Evolutionary conservation across 2,329 filamentous ascomycete genomes (phyloP).

Genomic region (Aspergillus aculeatinus): DNA sequence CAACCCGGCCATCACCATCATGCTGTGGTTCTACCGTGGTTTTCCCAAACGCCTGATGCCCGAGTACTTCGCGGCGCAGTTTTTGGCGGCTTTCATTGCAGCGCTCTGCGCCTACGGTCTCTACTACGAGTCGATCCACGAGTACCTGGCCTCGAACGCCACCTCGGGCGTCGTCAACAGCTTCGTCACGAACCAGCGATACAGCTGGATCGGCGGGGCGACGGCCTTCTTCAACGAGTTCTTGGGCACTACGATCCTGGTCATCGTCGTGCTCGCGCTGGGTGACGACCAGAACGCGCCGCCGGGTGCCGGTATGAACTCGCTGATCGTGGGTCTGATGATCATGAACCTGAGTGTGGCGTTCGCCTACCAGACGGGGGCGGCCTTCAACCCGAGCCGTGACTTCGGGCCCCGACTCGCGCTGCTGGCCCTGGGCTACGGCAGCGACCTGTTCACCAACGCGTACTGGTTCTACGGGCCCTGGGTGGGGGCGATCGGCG

Average conservation of each 20-base stretch:
- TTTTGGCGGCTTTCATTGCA: slow-evolving; percentile 54
- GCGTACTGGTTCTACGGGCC: slow-evolving; percentile 50
- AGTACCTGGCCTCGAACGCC: slow-evolving; percentile 33
- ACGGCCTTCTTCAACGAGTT: slow-evolving; percentile 53
- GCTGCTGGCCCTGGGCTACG: slow-evolving; percentile 47
- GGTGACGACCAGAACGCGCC: slow-evolving; percentile 50
- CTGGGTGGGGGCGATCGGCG: slow-evolving; percentile 41
- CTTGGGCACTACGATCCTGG: slow-evolving; percentile 43
- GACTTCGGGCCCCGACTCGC: slow-evolving; percentile 53
- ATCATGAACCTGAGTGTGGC: slow-evolving; percentile 33
- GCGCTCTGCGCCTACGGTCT: slow-evolving; percentile 48
- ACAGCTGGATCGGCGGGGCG: slow-evolving; percentile 36
- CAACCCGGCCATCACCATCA: slow-evolving; percentile 46
- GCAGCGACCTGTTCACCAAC: slow-evolving; percentile 41
- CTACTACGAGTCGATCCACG: slow-evolving; percentile 36
- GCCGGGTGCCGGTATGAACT: slow-evolving; percentile 53
- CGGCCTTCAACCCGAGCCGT: slow-evolving; percentile 50
- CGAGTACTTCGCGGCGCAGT: slow-evolving; percentile 53
- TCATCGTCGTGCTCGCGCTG: slow-evolving; percentile 45
- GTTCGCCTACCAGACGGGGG: slow-evolving; percentile 51
- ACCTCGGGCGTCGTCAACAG: slow-evolving; percentile 35
- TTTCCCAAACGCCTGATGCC: slow-evolving; percentile 54
- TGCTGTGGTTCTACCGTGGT: slow-evolving; percentile 52
- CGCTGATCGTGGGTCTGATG: slow-evolving; percentile 50
- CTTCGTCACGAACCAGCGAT: slow-evolving; percentile 49